Conservation (phyloP, 345 rosid species). For the Lepidium didymum region DNA sequence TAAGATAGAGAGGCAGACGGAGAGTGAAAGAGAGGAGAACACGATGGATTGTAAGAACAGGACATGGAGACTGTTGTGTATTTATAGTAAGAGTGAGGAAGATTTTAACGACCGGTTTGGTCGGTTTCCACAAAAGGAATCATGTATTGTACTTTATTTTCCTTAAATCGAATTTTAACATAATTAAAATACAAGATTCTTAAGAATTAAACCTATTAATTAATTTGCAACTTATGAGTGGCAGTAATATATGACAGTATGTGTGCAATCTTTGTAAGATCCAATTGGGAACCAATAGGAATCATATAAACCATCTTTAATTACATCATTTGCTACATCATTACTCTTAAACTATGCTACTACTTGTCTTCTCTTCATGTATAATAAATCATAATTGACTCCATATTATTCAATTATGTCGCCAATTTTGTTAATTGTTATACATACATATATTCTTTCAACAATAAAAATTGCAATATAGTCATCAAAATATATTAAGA, state of each 20-base stretch:
- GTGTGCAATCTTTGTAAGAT: not conserved
- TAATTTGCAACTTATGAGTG: conserved; percentile 1
- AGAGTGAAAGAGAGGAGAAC: not conserved
- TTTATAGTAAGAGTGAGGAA: conserved; percentile 3
- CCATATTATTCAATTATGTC: not conserved
- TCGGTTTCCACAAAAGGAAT: conserved; percentile 17
- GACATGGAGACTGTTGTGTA: conserved; percentile 5
- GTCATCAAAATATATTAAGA: not conserved
- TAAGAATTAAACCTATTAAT: not conserved
- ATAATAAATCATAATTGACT: not conserved
- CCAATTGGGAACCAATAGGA: conserved; percentile 8
- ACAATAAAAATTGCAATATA: not conserved
- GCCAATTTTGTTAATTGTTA: not conserved
- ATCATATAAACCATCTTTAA: not conserved
- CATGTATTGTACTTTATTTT: not conserved
- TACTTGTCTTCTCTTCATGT: not conserved
- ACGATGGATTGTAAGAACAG: not conserved
- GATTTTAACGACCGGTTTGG: conserved; percentile 22
- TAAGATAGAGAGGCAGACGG: not conserved
- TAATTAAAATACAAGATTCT: not conserved
- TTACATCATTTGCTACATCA: conserved; percentile 24
- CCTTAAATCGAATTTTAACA: not conserved
- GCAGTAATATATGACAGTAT: not conserved
- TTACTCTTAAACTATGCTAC: not conserved
- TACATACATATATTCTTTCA: not conserved